Evolutionary conservation across 805 yeast genomes (phyloP), one percentile per base, ranked within the genome.

Genomic region (Lachancea sp.): DNA sequence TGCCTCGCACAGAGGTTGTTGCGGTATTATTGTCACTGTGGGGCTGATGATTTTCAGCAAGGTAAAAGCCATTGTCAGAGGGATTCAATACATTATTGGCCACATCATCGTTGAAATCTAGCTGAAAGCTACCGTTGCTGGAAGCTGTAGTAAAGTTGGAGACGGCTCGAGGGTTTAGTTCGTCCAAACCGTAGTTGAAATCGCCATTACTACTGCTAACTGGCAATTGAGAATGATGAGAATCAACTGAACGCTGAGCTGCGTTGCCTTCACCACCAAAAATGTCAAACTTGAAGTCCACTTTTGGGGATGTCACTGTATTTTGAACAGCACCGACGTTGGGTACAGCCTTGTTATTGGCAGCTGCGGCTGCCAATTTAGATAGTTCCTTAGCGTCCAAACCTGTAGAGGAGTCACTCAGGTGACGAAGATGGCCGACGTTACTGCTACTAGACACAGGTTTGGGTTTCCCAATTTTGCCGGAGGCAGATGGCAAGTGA

Each of bases 261-360:
- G 35, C 4, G 17, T 4, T 15, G 19, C 15, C 15, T 19, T 32
- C 35, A 32, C 13, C 25, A 18, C 46, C 43, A 34, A 50, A 50
- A 42, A 50, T 48, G 41, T 48, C 48, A 31, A 32, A 46, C 38
- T 48, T 50, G 44, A 50, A 50, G 30, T 48, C 49, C 18, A 50
- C 36, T n/a, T 44, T 41, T 3, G 54, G 51, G 8, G 50, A 47
- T 8, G 39, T 20, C 20, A 38, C 20, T 19, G 45, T 16, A 10
- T 33, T 9, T 13, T 27, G 16, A 12, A 3, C 15, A 17, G 29
- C 15, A 36, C 13, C 15, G 17, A 15, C 9, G 22, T 33, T 26
- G 3, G 33, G 17, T 2, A 37, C n/a, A 6, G 6, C 29, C 9
- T 18, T 13, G 3, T 26, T 18, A 19, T 18, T 12, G 13, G 22